phyloP scores from a whole-genome alignment of 768 basidiomycete genomes.

The Gymnopilus junonius region DNA sequence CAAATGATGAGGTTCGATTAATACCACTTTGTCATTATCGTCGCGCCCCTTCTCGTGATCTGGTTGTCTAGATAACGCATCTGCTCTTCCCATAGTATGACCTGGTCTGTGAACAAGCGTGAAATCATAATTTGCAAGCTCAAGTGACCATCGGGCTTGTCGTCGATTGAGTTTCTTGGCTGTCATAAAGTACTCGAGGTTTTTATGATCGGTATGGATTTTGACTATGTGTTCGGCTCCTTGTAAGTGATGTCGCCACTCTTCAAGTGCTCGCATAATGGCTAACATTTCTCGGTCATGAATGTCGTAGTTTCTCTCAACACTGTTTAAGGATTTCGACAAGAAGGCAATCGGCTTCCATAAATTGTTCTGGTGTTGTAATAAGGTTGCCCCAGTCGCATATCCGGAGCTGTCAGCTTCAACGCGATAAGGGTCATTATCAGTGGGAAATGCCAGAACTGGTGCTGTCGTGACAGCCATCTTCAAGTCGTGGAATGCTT shows the following conservation, averaged over 20 bases:
- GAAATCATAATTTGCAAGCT: constrained; percentile 40
- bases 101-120: constrained; percentile 34
- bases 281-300: constrained; percentile 50
- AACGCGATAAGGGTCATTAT: constrained; percentile 6
- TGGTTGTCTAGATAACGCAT: constrained; percentile 30
- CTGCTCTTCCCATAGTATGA: constrained; percentile 21
- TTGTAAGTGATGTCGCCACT: constrained; percentile 33
- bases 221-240: constrained; percentile 22
- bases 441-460: constrained; percentile 5
- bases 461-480: constrained; percentile 7
- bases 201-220: constrained; percentile 41
- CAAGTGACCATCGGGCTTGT: constrained; percentile 46
- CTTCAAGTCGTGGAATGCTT: constrained; percentile 5
- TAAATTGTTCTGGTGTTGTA: constrained; percentile 23
- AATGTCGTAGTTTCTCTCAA: constrained; percentile 16
- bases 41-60: constrained; percentile 24
- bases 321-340: constrained; percentile 31
- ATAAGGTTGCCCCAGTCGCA: constrained; percentile 43
- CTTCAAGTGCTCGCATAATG: constrained; percentile 38
- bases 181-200: constrained; percentile 47
- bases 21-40: constrained; percentile 22
- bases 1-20: constrained; percentile 13
- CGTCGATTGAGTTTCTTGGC: constrained; percentile 41
- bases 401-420: constrained; percentile 44
- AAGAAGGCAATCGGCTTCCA: constrained; percentile 44